Evolutionary conservation across 331 rosid genomes (phyloP), one percentile per base, ranked within the genome.

Genomic region (Saraca asoca): DNA sequence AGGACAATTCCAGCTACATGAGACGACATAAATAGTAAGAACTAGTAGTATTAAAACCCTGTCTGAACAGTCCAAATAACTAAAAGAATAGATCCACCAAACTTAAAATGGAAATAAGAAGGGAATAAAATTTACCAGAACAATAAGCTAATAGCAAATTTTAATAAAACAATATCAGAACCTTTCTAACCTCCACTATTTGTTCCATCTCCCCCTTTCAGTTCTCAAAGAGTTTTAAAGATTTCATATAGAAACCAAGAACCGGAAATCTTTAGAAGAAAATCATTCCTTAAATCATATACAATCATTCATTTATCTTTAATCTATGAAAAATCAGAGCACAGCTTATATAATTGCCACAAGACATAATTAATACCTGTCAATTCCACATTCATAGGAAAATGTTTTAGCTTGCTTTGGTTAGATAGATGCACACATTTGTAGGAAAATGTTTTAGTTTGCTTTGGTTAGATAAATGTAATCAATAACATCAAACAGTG

Each of bases 1-100:
- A 93, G 77, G 58, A 88, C 91, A 72, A 93, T 90, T 69, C 98
- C 98, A 79, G 87, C 98, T 93, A 90, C 79, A 79, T 75, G 57
- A 76, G 67, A 45, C 59, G 50, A 45, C 41, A 48, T n/a, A 71
- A 51, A 52, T 31, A 31, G 31, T 50, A 68, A 76, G 54, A 60
- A 64, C 55, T 42, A 73, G 73, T 58, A 62, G 68, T 62, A 12
- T 19, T 44, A 12, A 16, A 65, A 43, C 68, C 73, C 62, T 34
- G 70, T 62, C 56, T 41, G 62, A 38, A 51, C 56, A 39, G 43
- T 31, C 43, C 24, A 12, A 8, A n/a, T n/a, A 29, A 42, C 20
- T 65, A 61, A 70, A 59, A n/a, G 51, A 64, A 64, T 20, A 34
- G 10, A 56, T 33, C 2, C 45, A 43, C 65, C 50, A 75, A 31